phyloP scores from a whole-genome alignment of 805 yeast genomes.

The Wickerhamomyces sydowiorum region DNA sequence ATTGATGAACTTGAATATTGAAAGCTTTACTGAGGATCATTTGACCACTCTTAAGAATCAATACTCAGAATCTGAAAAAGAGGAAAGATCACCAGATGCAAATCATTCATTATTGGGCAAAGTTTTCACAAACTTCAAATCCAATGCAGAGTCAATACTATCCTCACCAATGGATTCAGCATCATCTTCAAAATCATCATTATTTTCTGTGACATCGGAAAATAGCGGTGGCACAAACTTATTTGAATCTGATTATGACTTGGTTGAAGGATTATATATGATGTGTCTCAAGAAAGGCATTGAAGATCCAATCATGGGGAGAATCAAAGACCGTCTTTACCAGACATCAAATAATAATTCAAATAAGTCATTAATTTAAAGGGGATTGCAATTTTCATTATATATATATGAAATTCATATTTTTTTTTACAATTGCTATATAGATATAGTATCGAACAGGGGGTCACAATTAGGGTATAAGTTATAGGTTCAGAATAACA shows the following conservation, averaged over 20 bases:
- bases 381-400: background rate
- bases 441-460: too few species aligned
- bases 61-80: background rate
- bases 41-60: slow-evolving; percentile 1
- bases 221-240: background rate
- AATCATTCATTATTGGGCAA: slow-evolving; percentile 2
- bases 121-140: slow-evolving; percentile 4
- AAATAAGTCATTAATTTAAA: background rate
- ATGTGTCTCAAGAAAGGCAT: slow-evolving; percentile 17
- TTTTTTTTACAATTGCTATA: too few species aligned
- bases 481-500: too few species aligned
- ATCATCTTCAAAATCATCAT: slow-evolving; percentile 3
- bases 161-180: background rate
- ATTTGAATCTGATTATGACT: slow-evolving; percentile 11
- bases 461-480: too few species aligned
- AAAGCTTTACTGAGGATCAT: slow-evolving; percentile 6
- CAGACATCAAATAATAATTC: background rate
- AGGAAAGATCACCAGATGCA: too few species aligned
- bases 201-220: background rate
- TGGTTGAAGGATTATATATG: slow-evolving; percentile 16
- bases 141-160: slow-evolving; percentile 5
- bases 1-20: slow-evolving; percentile 11
- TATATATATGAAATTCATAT: too few species aligned
- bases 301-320: slow-evolving; percentile 15
- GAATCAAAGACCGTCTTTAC: slow-evolving; percentile 11